phyloP scores from a whole-genome alignment of 179 eudicot species.

The Amaranthus tricolor region DNA sequence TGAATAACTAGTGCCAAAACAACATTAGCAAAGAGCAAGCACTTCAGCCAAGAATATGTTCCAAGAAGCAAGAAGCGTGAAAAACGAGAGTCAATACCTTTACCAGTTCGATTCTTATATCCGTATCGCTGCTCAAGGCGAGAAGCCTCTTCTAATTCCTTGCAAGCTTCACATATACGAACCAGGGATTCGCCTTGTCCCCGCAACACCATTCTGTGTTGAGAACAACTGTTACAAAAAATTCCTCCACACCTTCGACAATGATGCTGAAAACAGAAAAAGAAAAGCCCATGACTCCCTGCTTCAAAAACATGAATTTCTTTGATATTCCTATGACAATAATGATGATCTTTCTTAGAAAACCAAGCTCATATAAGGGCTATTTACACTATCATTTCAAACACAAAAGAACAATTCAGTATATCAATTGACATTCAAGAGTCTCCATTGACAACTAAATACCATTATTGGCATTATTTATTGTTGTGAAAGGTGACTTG shows the following conservation, averaged over 20 bases:
- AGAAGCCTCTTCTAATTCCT: conserved; percentile 87
- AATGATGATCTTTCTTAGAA: background rate
- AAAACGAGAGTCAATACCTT: conserved; percentile 40
- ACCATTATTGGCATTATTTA: background rate
- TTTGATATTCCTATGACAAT: background rate
- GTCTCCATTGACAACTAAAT: background rate
- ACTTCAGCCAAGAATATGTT: background rate
- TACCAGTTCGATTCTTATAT: conserved; percentile 60
- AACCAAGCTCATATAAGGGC: background rate
- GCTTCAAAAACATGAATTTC: background rate
- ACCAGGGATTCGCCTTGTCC: conserved; percentile 99
- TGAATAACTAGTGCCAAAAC: background rate
- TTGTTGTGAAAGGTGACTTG: too few species aligned
- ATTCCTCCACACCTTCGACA: conserved; percentile 97
- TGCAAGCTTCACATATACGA: conserved; percentile 95
- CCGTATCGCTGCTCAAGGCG: conserved; percentile 90
- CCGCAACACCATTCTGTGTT: conserved; percentile 71
- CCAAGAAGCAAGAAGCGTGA: background rate
- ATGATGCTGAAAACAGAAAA: conserved; percentile 62
- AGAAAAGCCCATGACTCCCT: background rate
- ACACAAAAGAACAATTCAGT: background rate
- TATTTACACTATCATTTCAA: background rate
- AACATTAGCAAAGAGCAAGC: background rate
- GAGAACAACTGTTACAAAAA: conserved; percentile 78
- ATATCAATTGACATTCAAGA: background rate